Evolutionary conservation across 2,329 filamentous ascomycete species (phyloP).

Genomic region (Monosporascus sp.): DNA sequence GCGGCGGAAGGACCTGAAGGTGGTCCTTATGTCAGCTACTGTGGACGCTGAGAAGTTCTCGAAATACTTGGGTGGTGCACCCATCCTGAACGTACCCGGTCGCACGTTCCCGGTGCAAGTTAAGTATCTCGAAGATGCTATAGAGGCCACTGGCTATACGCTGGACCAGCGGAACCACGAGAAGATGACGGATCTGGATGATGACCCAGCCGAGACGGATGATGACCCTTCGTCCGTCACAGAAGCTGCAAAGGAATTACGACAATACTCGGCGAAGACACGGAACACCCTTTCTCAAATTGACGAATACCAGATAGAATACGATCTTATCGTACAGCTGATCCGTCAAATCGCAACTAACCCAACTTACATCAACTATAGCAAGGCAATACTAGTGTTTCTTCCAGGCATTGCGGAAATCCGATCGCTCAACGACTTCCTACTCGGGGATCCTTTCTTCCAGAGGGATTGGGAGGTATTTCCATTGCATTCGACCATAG

Average conservation of each 20-base stretch:
- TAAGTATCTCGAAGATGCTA: conserved; percentile 84
- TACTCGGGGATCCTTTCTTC: conserved; percentile 73
- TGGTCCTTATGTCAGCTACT: conserved; percentile 95
- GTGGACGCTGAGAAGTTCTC: conserved; percentile 92
- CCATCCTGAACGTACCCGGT: conserved; percentile 84
- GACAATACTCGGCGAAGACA: conserved; percentile 72
- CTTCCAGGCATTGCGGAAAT: conserved; percentile 94
- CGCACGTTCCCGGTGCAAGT: conserved; percentile 90
- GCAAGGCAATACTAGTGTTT: conserved; percentile 90
- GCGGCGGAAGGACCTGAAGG: conserved; percentile 76
- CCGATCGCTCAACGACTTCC: conserved; percentile 77
- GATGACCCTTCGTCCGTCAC: conserved; percentile 47
- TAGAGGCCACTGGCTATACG: conserved; percentile 78
- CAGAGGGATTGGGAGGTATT: conserved; percentile 77
- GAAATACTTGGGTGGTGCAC: conserved; percentile 77
- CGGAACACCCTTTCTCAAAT: conserved; percentile 69
- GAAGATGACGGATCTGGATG: conserved; percentile 58
- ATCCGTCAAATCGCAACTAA: conserved; percentile 71
- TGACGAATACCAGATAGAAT: conserved; percentile 90
- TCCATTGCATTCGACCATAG: conserved; percentile 88
- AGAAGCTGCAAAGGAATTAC: conserved; percentile 60
- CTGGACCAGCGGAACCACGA: conserved; percentile 46
- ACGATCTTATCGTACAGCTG: conserved; percentile 76
- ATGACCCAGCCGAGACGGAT: conserved; percentile 50
- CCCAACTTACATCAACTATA: conserved; percentile 63